Conservation (phyloP, 2,329 filamentous ascomycete genomes). For the Cercospora sp. region DNA sequence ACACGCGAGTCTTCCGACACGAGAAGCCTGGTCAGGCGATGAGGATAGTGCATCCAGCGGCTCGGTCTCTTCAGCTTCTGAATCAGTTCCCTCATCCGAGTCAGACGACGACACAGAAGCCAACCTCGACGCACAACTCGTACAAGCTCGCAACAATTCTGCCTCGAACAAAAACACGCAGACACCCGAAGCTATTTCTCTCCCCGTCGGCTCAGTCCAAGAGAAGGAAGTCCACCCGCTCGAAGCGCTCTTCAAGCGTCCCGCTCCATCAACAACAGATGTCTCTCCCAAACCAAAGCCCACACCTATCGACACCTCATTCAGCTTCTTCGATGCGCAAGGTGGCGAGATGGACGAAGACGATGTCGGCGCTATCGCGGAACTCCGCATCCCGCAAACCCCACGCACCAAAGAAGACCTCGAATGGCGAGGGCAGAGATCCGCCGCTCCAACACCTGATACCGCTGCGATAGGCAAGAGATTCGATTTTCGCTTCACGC, state of each 20-base stretch:
- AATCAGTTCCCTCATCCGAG: slow-evolving; percentile 2
- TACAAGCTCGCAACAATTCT: slow-evolving; percentile 24
- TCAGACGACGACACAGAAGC: slow-evolving; percentile 20
- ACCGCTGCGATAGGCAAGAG: slow-evolving; percentile 73
- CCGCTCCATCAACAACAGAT: slow-evolving; percentile 48
- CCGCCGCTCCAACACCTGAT: slow-evolving; percentile 91
- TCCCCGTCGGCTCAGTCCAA: slow-evolving; percentile 15
- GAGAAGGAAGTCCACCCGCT: slow-evolving; percentile 70
- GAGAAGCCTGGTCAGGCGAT: slow-evolving; percentile 19
- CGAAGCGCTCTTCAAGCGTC: slow-evolving; percentile 85
- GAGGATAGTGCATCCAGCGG: slow-evolving; percentile 13
- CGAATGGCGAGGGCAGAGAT: slow-evolving; percentile 72
- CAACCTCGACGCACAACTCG: slow-evolving; percentile 22
- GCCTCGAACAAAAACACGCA: slow-evolving; percentile 24
- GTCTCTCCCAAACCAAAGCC: slow-evolving; percentile 42
- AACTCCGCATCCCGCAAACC: slow-evolving; percentile 62
- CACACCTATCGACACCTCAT: slow-evolving; percentile 57
- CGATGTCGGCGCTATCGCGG: slow-evolving; percentile 37
- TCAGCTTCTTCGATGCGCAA: slow-evolving; percentile 69
- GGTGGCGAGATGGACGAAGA: slow-evolving; percentile 39
- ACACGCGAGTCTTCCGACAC: slow-evolving; percentile 13
- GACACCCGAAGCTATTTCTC: slow-evolving; percentile 11
- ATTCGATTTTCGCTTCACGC: slow-evolving; percentile 53
- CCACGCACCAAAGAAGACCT: slow-evolving; percentile 80
- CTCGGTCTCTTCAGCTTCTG: slow-evolving; percentile 16